Evolutionary conservation across 1,284 basidiomycete species (phyloP).

Genomic region (Porogramme epimiltina): DNA sequence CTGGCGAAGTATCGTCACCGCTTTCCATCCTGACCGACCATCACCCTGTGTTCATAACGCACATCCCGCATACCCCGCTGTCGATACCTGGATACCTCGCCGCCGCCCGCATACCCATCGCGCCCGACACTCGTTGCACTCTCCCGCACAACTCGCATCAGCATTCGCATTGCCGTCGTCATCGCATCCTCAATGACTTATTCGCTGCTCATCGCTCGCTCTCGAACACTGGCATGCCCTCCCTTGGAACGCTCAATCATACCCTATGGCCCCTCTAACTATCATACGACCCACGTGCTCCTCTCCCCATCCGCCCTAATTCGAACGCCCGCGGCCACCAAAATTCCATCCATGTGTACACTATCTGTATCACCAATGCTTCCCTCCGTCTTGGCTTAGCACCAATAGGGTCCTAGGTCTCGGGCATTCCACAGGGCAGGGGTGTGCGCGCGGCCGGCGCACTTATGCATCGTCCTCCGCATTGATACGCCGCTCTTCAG

Average conservation of each 20-base stretch:
- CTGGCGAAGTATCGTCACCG: slow-evolving; percentile 19
- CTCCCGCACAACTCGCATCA: background rate
- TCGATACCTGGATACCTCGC: slow-evolving; percentile 25
- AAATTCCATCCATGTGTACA: slow-evolving; percentile 22
- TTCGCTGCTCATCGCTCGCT: slow-evolving; percentile 19
- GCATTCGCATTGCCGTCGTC: slow-evolving; percentile 3
- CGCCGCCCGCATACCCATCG: slow-evolving; percentile 20
- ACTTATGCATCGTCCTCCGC: background rate
- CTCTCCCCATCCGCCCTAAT: slow-evolving; percentile 7
- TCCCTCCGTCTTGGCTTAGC: slow-evolving; percentile 12
- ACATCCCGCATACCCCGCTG: slow-evolving; percentile 17
- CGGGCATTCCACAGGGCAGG: slow-evolving; percentile 5
- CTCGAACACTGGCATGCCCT: slow-evolving; percentile 15
- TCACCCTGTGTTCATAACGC: slow-evolving; percentile 6
- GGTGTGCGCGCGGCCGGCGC: background rate
- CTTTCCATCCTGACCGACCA: slow-evolving; percentile 4
- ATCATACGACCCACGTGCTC: slow-evolving; percentile 20
- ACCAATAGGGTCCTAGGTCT: slow-evolving; percentile 3
- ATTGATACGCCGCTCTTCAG: background rate
- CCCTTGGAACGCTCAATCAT: slow-evolving; percentile 6
- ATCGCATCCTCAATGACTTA: slow-evolving; percentile 10
- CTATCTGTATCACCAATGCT: slow-evolving; percentile 19
- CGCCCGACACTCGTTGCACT: no score
- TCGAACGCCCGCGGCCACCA: slow-evolving; percentile 5
- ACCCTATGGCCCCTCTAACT: slow-evolving; percentile 16